Conservation (phyloP, 2,329 filamentous ascomycete species). For the Orbilia brochopaga region DNA sequence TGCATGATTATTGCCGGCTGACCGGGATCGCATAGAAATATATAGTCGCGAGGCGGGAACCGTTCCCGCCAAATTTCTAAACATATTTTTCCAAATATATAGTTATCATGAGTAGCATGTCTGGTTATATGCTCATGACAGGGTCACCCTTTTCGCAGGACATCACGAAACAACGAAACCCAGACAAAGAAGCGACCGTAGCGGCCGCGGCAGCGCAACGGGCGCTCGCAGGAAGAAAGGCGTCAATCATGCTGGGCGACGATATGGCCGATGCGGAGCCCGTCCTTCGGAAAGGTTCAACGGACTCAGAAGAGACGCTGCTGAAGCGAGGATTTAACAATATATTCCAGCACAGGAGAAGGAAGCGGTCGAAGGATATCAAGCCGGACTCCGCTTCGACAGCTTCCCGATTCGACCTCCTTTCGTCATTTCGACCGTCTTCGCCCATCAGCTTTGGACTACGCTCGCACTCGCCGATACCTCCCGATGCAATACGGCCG, state of each 20-base stretch:
- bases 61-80: constrained; percentile 44
- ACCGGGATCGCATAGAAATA: constrained; percentile 48
- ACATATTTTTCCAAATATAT: constrained; percentile 13
- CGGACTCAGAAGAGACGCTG: constrained; percentile 40
- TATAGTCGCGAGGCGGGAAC: constrained; percentile 48
- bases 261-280: constrained; percentile 29
- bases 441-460: constrained; percentile 44
- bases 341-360: constrained; percentile 39
- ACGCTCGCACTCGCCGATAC: constrained; percentile 27
- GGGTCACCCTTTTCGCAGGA: constrained; percentile 40
- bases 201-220: constrained; percentile 31
- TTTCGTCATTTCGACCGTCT: constrained; percentile 32
- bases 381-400: constrained; percentile 15
- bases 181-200: constrained; percentile 41
- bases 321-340: constrained; percentile 34
- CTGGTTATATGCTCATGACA: constrained; percentile 49
- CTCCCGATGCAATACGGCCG: constrained; percentile 25
- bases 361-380: constrained; percentile 45
- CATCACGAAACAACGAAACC: constrained; percentile 46
- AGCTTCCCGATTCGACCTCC: constrained; percentile 42
- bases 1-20: constrained; percentile 33
- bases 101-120: constrained; percentile 48
- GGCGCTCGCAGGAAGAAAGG: constrained; percentile 33
- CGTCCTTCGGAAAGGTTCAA: constrained; percentile 34
- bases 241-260: constrained; percentile 40